Conservation (phyloP, 192 early-diverging fungal genomes). For the Diversispora eburnea region DNA sequence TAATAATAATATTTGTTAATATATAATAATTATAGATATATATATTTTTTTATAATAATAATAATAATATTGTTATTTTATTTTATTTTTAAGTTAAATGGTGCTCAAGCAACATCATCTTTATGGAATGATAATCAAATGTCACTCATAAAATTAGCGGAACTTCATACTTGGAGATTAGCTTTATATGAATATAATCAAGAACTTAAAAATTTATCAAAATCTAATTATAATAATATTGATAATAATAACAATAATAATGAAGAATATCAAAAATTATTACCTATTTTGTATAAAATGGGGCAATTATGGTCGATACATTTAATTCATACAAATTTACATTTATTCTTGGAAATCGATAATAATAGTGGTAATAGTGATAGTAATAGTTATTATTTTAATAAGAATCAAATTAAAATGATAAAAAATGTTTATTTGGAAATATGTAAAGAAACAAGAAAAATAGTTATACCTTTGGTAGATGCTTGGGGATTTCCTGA, state of each 20-base stretch:
- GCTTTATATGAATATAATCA: slow-evolving; percentile 31
- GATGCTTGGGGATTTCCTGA: slow-evolving; percentile 57
- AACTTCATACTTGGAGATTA: slow-evolving; percentile 39
- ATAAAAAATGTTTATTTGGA: slow-evolving; percentile 42
- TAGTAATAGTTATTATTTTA: slow-evolving; percentile 34
- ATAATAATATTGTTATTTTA: background rate
- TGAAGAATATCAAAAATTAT: slow-evolving; percentile 32
- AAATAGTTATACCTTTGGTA: slow-evolving; percentile 48
- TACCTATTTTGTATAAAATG: slow-evolving; percentile 40
- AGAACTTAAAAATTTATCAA: slow-evolving; percentile 32
- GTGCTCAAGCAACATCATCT: slow-evolving; percentile 23
- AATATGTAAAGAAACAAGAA: slow-evolving; percentile 44
- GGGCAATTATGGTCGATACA: slow-evolving; percentile 45
- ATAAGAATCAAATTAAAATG: slow-evolving; percentile 38
- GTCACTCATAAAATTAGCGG: slow-evolving; percentile 35
- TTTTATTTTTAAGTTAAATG: background rate
- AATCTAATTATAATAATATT: background rate
- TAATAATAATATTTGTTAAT: slow-evolving; percentile 1
- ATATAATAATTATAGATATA: background rate
- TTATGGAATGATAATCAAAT: slow-evolving; percentile 40
- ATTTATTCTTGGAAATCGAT: slow-evolving; percentile 47
- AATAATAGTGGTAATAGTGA: too few relatives aligned
- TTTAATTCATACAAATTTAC: slow-evolving; percentile 40
- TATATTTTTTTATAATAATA: background rate
- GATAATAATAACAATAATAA: too few relatives aligned